These are phyloP conservation scores for Dissophora globulifera DNA, from an alignment of 192 early-diverging fungal genomes.

Conservation along the genomic window DNA sequence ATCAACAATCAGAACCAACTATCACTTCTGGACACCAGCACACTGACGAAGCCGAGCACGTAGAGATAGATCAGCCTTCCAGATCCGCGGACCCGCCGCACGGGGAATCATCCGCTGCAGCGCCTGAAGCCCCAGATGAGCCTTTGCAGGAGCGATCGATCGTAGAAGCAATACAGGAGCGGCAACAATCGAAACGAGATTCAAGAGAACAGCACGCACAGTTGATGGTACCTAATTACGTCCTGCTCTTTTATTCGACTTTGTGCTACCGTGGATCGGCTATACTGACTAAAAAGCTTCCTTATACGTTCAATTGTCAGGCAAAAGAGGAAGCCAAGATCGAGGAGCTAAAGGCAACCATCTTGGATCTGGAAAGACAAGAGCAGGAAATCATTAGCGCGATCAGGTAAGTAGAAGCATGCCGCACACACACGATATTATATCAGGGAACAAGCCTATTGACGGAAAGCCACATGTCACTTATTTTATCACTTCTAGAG, in stretches of 20 bases:
- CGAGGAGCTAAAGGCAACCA: conserved; percentile 33
- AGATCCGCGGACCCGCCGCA: background rate
- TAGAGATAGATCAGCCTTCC: too few species aligned
- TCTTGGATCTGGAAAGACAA: conserved; percentile 21
- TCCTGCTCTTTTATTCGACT: too few species aligned
- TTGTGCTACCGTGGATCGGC: background rate
- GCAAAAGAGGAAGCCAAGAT: conserved; percentile 34
- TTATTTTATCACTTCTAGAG: too few species aligned
- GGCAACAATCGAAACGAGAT: background rate
- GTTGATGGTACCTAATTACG: background rate
- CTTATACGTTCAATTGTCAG: background rate
- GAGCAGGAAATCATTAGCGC: conserved; percentile 35
- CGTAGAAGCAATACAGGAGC: background rate
- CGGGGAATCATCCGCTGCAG: background rate
- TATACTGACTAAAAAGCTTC: too few species aligned
- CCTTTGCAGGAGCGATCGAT: background rate
- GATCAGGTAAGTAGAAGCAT: too few species aligned
- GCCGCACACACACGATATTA: too few species aligned
- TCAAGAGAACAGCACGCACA: background rate
- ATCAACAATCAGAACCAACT: too few species aligned
- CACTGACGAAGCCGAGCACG: too few species aligned
- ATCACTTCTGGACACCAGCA: too few species aligned
- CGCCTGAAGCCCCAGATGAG: too few species aligned
- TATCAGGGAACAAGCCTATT: too few species aligned
- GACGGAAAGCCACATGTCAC: too few species aligned